Conservation (phyloP, 768 basidiomycete genomes). For the Kondoa subrosea region DNA sequence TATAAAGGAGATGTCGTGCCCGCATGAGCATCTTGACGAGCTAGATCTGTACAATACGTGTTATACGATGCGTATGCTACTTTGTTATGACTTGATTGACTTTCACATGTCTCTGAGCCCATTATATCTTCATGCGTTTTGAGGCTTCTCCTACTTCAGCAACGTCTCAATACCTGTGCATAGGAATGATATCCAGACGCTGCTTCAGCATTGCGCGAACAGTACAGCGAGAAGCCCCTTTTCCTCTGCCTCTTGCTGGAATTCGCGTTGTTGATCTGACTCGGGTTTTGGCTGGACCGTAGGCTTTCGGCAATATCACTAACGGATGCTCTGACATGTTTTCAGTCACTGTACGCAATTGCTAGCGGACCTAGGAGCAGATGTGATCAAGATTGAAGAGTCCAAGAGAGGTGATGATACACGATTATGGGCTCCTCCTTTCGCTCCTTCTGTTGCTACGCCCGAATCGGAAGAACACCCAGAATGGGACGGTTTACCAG, state of each 20-base stretch:
- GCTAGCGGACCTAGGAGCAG: slow-evolving; percentile 73
- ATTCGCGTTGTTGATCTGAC: slow-evolving; percentile 75
- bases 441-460: not conserved
- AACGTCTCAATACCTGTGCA: not conserved
- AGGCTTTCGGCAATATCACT: not conserved
- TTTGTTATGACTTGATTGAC: no score
- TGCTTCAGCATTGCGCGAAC: not conserved
- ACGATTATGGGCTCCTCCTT: slow-evolving; percentile 34
- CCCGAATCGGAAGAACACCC: slow-evolving; percentile 15
- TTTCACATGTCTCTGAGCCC: no score
- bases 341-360: slow-evolving; percentile 39
- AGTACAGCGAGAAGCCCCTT: slow-evolving; percentile 10
- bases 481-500: slow-evolving; percentile 42
- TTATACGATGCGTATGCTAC: no score
- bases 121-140: no score
- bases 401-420: slow-evolving; percentile 65
- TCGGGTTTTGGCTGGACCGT: slow-evolving; percentile 43
- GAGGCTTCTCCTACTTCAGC: no score
- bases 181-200: not conserved
- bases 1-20: no score
- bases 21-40: no score
- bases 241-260: slow-evolving; percentile 53
- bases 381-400: slow-evolving; percentile 79
- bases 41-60: no score
- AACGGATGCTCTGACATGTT: not conserved